phyloP scores from a whole-genome alignment of 352 stramenopile genomes.

The Pythium pyrilobum region DNA sequence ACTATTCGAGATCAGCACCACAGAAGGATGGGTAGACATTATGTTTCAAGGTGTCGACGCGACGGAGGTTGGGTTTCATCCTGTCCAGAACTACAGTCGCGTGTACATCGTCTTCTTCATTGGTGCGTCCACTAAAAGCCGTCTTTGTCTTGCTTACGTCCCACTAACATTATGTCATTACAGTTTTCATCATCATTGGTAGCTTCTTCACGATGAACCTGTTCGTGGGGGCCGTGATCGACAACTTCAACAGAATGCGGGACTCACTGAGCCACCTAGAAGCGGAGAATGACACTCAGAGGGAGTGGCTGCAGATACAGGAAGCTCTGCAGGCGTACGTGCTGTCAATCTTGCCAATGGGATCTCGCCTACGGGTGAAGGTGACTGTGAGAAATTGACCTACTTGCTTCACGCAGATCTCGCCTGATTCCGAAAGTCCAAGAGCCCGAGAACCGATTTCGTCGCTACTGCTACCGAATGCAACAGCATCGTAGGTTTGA shows the following conservation, averaged over 20 bases:
- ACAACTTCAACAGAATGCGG: conserved; percentile 78
- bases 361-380: too few relatives aligned
- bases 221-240: conserved; percentile 85
- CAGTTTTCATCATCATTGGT: conserved; percentile 81
- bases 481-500: conserved; percentile 32
- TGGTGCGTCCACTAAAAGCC: conserved; percentile 14
- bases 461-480: conserved; percentile 24
- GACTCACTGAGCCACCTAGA: conserved; percentile 34
- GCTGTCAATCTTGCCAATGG: background rate
- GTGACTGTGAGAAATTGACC: too few relatives aligned
- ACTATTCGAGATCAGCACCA: conserved; percentile 85
- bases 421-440: conserved; percentile 24
- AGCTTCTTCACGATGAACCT: conserved; percentile 87
- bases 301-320: conserved; percentile 60
- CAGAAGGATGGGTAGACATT: conserved; percentile 76
- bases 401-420: conserved; percentile 8
- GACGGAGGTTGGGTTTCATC: conserved; percentile 58
- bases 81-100: conserved; percentile 61
- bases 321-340: conserved; percentile 28
- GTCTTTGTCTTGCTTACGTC: background rate
- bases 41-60: conserved; percentile 80
- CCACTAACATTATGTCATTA: background rate
- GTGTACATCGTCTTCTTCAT: conserved; percentile 75
- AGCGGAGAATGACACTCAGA: conserved; percentile 55
- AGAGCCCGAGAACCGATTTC: conserved; percentile 20